A percentile compares a stretch with the other conserved stretches of the same genome.
phyloP scores from a whole-genome alignment of 2,329 filamentous ascomycete species.

The Epichloe brachyelytri region DNA sequence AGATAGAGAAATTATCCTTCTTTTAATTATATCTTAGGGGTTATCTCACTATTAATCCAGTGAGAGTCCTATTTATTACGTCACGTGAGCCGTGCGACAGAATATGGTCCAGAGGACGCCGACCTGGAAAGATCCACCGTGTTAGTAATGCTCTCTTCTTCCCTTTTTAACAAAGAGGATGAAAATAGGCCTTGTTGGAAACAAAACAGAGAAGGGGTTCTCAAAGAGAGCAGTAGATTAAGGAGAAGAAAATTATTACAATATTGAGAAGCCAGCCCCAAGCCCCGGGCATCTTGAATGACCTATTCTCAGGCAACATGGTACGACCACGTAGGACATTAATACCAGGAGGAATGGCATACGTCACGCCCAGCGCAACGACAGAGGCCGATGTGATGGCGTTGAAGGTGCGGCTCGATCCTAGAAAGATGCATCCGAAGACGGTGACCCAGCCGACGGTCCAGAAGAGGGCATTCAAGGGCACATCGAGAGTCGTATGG shows the following conservation, averaged over 20 bases:
- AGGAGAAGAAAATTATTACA: conserved; percentile 2
- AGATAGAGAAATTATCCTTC: too few species aligned
- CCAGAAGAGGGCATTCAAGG: conserved; percentile 53
- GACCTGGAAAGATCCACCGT: too few species aligned
- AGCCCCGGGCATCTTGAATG: conserved; percentile 23
- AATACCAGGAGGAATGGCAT: conserved; percentile 61
- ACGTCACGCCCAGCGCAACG: conserved; percentile 59
- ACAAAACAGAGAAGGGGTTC: neutral
- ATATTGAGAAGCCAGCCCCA: conserved; percentile 25
- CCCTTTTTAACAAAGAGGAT: neutral
- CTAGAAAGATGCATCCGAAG: conserved; percentile 59
- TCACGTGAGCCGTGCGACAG: too few species aligned
- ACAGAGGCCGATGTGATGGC: conserved; percentile 62
- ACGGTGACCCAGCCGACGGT: conserved; percentile 49
- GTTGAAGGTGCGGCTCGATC: conserved; percentile 54
- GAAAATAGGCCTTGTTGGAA: neutral
- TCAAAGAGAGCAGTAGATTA: too few species aligned
- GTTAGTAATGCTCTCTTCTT: too few species aligned
- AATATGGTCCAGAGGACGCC: too few species aligned
- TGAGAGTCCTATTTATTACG: too few species aligned
- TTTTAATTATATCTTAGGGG: too few species aligned
- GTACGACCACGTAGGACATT: conserved; percentile 54
- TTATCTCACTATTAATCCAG: too few species aligned
- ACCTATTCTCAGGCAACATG: conserved; percentile 42
- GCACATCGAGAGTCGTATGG: conserved; percentile 48